phyloP scores from a whole-genome alignment of 352 stramenopile species.

The Lagenidium giganteum region DNA sequence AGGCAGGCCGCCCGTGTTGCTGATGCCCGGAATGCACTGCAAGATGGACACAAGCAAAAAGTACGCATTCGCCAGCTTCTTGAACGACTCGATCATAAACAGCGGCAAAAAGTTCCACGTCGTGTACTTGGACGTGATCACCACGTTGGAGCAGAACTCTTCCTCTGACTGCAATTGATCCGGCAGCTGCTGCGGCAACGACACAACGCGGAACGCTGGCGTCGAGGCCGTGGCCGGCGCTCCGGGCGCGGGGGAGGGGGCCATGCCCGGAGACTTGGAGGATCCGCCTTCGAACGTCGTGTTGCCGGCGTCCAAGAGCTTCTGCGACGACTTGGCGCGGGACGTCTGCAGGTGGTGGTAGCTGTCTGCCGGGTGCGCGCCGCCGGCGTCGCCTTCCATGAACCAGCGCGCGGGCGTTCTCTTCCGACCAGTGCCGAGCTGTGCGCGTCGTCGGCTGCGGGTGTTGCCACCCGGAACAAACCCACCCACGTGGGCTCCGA shows the following conservation, averaged over 20 bases:
- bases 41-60: conserved; percentile 89
- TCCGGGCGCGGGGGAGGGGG: too few relatives aligned
- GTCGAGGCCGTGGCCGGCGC: not conserved
- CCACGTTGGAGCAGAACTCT: conserved; percentile 75
- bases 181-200: conserved; percentile 30
- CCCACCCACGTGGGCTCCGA: too few relatives aligned
- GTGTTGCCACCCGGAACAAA: too few relatives aligned
- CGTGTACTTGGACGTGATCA: conserved; percentile 92
- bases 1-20: conserved; percentile 76
- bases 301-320: too few relatives aligned
- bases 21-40: conserved; percentile 74
- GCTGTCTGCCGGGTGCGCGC: conserved; percentile 18
- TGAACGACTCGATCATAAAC: conserved; percentile 85
- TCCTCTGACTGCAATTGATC: conserved; percentile 11
- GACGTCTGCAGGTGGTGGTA: conserved; percentile 30
- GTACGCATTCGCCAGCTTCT: conserved; percentile 90
- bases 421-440: not conserved
- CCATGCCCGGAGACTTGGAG: too few relatives aligned
- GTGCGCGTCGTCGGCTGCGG: too few relatives aligned
- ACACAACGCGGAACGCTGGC: conserved; percentile 50
- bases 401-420: not conserved
- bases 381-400: conserved; percentile 25
- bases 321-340: conserved; percentile 16
- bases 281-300: too few relatives aligned
- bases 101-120: conserved; percentile 84